Percentiles rank a stretch among this genome's conserved stretches.
Evolutionary conservation across 2,329 filamentous ascomycete genomes (phyloP).

Genomic region (Escovopsis weberi): DNA sequence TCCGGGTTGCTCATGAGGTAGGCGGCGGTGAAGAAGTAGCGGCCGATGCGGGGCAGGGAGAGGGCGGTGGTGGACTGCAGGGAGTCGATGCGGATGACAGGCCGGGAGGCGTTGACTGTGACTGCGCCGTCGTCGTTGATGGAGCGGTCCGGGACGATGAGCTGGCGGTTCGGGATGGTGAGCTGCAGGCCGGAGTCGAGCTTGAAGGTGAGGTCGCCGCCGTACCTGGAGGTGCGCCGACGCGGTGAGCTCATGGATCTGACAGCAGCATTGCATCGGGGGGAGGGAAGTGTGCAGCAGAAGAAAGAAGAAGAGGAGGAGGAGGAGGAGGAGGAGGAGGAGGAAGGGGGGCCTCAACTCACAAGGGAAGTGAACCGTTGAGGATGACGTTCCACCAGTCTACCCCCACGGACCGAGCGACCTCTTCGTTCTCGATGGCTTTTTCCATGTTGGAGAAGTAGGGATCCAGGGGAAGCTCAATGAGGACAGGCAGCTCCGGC

Average conservation of each 20-base stretch:
- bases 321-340: constrained; percentile 7
- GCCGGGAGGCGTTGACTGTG: neutral
- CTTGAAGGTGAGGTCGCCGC: constrained; percentile 3
- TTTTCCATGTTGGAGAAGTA: constrained; percentile 3
- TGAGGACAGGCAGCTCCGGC: constrained; percentile 4
- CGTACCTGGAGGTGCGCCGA: neutral
- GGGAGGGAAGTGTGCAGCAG: too few relatives aligned
- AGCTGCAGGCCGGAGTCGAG: constrained; percentile 1
- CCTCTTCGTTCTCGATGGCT: neutral
- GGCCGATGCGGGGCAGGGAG: constrained; percentile 2
- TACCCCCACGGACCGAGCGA: neutral
- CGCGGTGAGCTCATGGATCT: too few relatives aligned
- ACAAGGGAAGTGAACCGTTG: neutral
- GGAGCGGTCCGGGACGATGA: constrained; percentile 4
- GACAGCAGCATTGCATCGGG: too few relatives aligned
- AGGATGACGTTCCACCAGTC: constrained; percentile 2
- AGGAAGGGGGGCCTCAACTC: constrained; percentile 6
- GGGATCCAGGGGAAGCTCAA: constrained; percentile 2
- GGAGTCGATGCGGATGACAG: constrained; percentile 3
- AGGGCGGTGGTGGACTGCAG: neutral
- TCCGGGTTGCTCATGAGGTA: constrained; percentile 6
- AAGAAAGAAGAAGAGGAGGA: too few relatives aligned
- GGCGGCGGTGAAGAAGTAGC: constrained; percentile 7
- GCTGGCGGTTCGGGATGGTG: constrained; percentile 6
- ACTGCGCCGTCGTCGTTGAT: constrained; percentile 2